Conservation (phyloP, 805 yeast species). For the Wickerhamia fluorescens region DNA sequence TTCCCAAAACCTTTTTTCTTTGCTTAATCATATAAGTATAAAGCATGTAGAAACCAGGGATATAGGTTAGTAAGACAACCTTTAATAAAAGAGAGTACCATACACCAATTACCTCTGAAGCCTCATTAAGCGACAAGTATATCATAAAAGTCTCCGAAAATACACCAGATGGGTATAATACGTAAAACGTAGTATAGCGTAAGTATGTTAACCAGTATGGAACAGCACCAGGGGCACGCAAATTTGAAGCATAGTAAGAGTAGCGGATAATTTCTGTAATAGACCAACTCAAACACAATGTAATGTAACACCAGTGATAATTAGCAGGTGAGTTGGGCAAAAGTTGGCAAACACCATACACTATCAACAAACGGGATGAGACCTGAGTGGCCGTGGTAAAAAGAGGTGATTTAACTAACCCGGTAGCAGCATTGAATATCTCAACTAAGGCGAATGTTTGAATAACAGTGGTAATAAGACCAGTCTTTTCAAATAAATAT, state of each 20-base stretch:
- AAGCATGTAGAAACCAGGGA: constrained; percentile 82
- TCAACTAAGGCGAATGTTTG: constrained; percentile 81
- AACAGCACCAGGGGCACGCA: constrained; percentile 43
- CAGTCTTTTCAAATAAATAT: constrained; percentile 52
- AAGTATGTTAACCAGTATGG: constrained; percentile 58
- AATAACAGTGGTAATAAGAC: constrained; percentile 50
- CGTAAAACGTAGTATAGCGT: constrained; percentile 76
- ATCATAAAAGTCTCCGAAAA: constrained; percentile 70
- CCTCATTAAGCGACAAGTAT: constrained; percentile 63
- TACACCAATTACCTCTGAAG: constrained; percentile 43
- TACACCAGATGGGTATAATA: constrained; percentile 91
- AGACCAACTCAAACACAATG: constrained; percentile 83
- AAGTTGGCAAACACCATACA: constrained; percentile 71
- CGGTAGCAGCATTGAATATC: constrained; percentile 67
- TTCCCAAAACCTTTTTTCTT: constrained; percentile 69
- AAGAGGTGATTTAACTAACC: constrained; percentile 80
- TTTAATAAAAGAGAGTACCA: constrained; percentile 52
- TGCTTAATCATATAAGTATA: constrained; percentile 86
- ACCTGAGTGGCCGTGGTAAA: constrained; percentile 85
- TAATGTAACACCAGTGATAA: constrained; percentile 49
- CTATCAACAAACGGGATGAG: constrained; percentile 73
- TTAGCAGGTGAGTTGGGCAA: constrained; percentile 69
- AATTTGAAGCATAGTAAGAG: constrained; percentile 72
- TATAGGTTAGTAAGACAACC: constrained; percentile 55
- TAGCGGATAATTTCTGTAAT: constrained; percentile 88